Conservation (phyloP, 805 yeast species). For the Metschnikowia lochheadii region DNA sequence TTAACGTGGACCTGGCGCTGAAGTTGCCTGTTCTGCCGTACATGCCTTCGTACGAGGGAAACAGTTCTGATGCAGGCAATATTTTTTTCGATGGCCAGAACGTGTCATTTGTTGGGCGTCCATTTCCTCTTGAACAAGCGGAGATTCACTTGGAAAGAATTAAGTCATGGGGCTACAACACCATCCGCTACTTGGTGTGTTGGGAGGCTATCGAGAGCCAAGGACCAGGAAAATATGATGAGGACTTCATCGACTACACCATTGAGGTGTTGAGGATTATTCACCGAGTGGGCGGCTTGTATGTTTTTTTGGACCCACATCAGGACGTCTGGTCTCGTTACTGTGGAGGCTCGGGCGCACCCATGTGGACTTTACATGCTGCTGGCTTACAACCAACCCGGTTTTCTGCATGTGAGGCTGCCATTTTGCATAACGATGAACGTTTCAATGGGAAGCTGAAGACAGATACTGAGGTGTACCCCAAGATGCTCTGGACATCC, state of each 20-base stretch:
- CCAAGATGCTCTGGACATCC: conserved; percentile 91
- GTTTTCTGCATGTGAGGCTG: conserved; percentile 74
- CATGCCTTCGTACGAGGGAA: conserved; percentile 39
- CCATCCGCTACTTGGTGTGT: conserved; percentile 69
- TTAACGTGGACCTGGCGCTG: conserved; percentile 72
- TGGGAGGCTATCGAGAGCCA: conserved; percentile 93
- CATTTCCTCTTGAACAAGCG: conserved; percentile 74
- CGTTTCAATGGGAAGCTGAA: conserved; percentile 30
- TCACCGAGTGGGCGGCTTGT: conserved; percentile 63
- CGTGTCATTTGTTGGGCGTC: conserved; percentile 80
- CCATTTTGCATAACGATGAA: conserved; percentile 61
- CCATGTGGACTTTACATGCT: conserved; percentile 86
- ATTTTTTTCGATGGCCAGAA: conserved; percentile 65
- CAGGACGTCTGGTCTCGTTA: conserved; percentile 93
- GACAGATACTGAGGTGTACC: conserved; percentile 45
- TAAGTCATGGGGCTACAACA: conserved; percentile 78
- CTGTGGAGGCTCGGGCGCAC: conserved; percentile 91
- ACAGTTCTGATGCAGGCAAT: conserved; percentile 31
- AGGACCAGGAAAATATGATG: conserved; percentile 83
- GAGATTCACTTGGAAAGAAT: conserved; percentile 63
- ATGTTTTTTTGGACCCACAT: conserved; percentile 82
- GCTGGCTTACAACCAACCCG: conserved; percentile 80
- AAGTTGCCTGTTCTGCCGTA: conserved; percentile 64
- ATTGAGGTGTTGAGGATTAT: conserved; percentile 56
- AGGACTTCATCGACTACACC: conserved; percentile 68